Percentiles rank a stretch among this genome's conserved stretches.
phyloP scores from a whole-genome alignment of 2,329 filamentous ascomycete species.

The Exophiala xenobiotica region DNA sequence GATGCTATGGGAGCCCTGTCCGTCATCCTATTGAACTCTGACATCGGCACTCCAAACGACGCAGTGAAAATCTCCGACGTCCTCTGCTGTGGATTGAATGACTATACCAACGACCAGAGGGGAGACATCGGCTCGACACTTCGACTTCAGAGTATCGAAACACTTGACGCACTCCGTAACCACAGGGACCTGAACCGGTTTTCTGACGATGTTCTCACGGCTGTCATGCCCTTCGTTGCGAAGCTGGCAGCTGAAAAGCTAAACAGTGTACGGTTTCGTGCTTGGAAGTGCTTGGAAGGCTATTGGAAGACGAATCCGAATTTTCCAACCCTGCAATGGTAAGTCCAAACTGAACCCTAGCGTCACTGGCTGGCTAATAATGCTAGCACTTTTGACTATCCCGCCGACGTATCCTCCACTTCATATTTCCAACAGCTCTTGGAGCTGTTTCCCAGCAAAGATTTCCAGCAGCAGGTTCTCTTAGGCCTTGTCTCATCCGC shows the following conservation, averaged over 20 bases:
- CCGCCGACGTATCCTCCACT: conserved; percentile 45
- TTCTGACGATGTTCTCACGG: neutral
- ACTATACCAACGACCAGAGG: conserved; percentile 86
- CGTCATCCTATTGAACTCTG: conserved; percentile 9
- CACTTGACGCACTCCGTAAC: conserved; percentile 49
- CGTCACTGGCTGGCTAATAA: too few species aligned
- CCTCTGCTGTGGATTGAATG: conserved; percentile 59
- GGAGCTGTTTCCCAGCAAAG: conserved; percentile 37
- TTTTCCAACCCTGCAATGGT: conserved; percentile 6
- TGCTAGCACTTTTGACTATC: conserved; percentile 38
- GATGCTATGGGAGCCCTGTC: conserved; percentile 26
- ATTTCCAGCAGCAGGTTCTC: conserved; percentile 40
- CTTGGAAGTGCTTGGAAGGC: conserved; percentile 44
- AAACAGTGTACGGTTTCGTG: conserved; percentile 71
- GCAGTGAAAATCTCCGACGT: conserved; percentile 23
- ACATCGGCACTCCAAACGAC: neutral
- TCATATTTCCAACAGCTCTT: conserved; percentile 46
- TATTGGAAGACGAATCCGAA: conserved; percentile 35
- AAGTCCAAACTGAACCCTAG: too few species aligned
- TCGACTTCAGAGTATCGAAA: conserved; percentile 72
- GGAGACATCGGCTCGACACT: conserved; percentile 90
- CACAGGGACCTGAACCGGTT: conserved; percentile 16
- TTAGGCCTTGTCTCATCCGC: conserved; percentile 47
- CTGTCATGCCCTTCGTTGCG: conserved; percentile 46
- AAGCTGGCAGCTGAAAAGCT: conserved; percentile 84